These are phyloP conservation scores for Sporothrix globosa DNA, from an alignment of 2,329 filamentous ascomycete genomes.

Conservation along the genomic window DNA sequence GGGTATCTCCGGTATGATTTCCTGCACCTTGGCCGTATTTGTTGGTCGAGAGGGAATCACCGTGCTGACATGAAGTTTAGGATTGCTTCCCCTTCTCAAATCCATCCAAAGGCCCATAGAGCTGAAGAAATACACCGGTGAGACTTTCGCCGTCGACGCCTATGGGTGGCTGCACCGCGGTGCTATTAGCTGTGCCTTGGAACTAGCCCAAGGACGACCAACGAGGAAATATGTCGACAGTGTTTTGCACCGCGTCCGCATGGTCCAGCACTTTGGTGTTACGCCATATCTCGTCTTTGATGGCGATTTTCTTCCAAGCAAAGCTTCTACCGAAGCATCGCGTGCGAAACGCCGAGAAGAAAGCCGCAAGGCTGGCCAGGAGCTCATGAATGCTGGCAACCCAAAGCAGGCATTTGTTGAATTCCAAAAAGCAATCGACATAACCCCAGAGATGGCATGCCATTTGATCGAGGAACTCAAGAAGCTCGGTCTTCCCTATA, in stretches of 20 bases:
- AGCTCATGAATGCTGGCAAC: conserved; percentile 81
- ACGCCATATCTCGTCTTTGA: conserved; percentile 97
- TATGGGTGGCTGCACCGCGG: conserved; percentile 99
- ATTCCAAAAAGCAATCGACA: conserved; percentile 91
- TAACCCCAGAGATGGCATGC: conserved; percentile 94
- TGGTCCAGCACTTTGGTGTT: conserved; percentile 91
- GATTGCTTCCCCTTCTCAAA: conserved; percentile 87
- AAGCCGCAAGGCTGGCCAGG: conserved; percentile 73
- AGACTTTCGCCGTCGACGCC: conserved; percentile 91
- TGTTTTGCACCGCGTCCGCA: conserved; percentile 84
- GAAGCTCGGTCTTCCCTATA: conserved; percentile 74
- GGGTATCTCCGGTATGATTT: conserved; percentile 37
- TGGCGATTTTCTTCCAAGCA: conserved; percentile 92
- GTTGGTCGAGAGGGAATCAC: not conserved
- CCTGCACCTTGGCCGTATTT: not conserved
- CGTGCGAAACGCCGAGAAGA: conserved; percentile 76
- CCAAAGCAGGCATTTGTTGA: conserved; percentile 78
- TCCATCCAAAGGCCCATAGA: conserved; percentile 91
- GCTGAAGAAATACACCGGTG: conserved; percentile 82
- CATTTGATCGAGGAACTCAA: conserved; percentile 91
- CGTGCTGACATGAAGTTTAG: conserved; percentile 48
- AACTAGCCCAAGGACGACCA: conserved; percentile 84
- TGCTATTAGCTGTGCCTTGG: conserved; percentile 84
- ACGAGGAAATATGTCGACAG: conserved; percentile 90
- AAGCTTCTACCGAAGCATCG: conserved; percentile 80